phyloP scores from a whole-genome alignment of 1,284 basidiomycete genomes.

The Tilletiopsis washingtonensis region DNA sequence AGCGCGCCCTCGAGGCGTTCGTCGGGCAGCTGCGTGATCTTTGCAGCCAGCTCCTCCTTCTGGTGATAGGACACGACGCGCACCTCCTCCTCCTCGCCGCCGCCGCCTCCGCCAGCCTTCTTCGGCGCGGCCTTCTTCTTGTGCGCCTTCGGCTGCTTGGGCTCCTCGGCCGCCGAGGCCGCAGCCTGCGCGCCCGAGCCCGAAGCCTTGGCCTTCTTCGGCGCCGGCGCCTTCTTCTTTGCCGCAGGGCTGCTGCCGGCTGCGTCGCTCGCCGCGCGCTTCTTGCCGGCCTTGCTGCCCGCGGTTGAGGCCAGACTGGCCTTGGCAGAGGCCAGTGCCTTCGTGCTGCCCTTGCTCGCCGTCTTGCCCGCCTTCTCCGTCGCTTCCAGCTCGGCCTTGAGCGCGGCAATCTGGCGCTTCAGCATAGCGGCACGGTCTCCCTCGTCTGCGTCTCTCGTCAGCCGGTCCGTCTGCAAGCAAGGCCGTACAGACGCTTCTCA shows the following conservation, averaged over 20 bases:
- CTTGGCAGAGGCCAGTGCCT: slow-evolving; percentile 13
- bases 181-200: not conserved
- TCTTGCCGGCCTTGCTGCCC: slow-evolving; percentile 31
- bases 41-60: slow-evolving; percentile 45
- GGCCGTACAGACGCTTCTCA: slow-evolving; percentile 4
- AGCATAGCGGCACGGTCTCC: slow-evolving; percentile 23
- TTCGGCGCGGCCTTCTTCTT: slow-evolving; percentile 4
- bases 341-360: slow-evolving; percentile 29
- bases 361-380: too few relatives aligned
- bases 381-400: slow-evolving; percentile 31
- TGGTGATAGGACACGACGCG: slow-evolving; percentile 45
- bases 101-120: slow-evolving; percentile 17
- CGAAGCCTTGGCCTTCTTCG: slow-evolving; percentile 12
- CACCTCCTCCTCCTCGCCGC: slow-evolving; percentile 35
- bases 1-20: slow-evolving; percentile 45
- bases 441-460: too few relatives aligned
- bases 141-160: not conserved
- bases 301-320: slow-evolving; percentile 4
- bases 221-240: slow-evolving; percentile 25
- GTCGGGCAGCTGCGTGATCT: slow-evolving; percentile 45
- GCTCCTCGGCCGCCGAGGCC: not conserved
- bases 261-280: slow-evolving; percentile 7
- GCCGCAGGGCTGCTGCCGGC: slow-evolving; percentile 3
- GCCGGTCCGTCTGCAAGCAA: not conserved
- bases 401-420: slow-evolving; percentile 31